Evolutionary conservation across 768 basidiomycete genomes (phyloP).

Genomic region (Lactarius quietus): DNA sequence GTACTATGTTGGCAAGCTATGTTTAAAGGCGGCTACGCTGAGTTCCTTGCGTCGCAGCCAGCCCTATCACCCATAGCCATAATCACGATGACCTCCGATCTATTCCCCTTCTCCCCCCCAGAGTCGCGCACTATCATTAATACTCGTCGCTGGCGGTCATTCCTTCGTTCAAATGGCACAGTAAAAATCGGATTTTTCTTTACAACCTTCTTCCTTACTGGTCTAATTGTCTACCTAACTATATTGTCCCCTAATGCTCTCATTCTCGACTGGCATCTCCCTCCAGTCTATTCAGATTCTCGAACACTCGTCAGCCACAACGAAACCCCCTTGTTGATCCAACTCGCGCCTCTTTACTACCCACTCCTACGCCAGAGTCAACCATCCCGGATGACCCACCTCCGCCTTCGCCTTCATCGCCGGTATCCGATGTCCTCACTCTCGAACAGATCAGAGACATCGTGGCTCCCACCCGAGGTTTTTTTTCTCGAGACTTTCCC

Average conservation of each 20-base stretch:
- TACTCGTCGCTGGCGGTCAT: conserved; percentile 1
- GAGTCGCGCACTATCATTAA: neutral
- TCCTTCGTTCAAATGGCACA: neutral
- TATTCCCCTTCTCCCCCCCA: neutral
- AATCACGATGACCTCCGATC: neutral
- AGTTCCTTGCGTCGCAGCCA: no score
- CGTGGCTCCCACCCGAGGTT: conserved; percentile 40
- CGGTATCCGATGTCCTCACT: conserved; percentile 26
- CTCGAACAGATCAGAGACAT: conserved; percentile 35
- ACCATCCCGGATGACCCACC: no score
- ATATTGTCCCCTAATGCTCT: neutral
- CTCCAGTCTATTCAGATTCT: neutral
- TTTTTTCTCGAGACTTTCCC: conserved; percentile 43
- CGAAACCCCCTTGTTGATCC: neutral
- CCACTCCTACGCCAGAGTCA: no score
- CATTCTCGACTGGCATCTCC: neutral
- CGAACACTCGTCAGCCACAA: neutral
- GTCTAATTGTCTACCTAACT: conserved; percentile 18
- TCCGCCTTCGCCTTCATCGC: no score
- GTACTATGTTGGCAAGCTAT: no score
- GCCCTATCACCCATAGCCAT: neutral
- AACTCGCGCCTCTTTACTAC: no score
- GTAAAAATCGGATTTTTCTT: neutral
- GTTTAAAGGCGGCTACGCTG: no score
- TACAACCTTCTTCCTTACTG: conserved; percentile 6